phyloP scores from a whole-genome alignment of 2,329 filamentous ascomycete genomes.

The Aureobasidium uvarum region DNA sequence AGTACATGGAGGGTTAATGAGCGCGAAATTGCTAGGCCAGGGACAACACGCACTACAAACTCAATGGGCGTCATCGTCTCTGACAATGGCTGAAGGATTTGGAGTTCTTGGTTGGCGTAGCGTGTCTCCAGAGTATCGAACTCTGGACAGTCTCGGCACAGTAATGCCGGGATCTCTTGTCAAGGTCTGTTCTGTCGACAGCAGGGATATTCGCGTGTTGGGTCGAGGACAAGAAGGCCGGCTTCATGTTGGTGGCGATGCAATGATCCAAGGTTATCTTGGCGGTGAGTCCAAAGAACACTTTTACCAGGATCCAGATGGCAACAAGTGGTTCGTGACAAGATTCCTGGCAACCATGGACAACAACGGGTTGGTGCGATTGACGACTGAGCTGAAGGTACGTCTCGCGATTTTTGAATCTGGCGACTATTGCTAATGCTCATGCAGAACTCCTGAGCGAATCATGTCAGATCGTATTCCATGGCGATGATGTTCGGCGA shows the following conservation, averaged over 20 bases:
- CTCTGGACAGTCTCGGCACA: not conserved
- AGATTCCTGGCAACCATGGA: constrained; percentile 1
- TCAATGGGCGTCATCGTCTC: not conserved
- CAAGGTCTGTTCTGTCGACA: not conserved
- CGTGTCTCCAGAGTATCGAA: not conserved
- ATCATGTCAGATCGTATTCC: not conserved
- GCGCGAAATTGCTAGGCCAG: not conserved
- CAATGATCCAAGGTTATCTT: not conserved
- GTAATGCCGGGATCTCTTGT: not conserved
- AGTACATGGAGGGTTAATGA: not conserved
- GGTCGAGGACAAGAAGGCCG: constrained; percentile 10
- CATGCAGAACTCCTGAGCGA: not conserved
- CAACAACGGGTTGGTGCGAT: not conserved
- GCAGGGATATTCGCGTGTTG: not conserved
- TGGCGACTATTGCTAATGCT: not conserved
- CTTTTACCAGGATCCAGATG: not conserved
- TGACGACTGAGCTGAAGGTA: not conserved
- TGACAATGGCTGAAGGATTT: constrained; percentile 7
- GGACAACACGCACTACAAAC: not conserved
- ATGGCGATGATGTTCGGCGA: not conserved
- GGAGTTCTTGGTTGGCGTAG: constrained; percentile 2
- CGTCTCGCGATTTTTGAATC: not conserved
- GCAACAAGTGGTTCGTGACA: constrained; percentile 8
- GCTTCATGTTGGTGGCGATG: constrained; percentile 12
- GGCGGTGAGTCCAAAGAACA: not conserved